Percentiles rank a stretch among this genome's conserved stretches.
These are phyloP conservation scores for Mycena belliarum DNA, from an alignment of 768 basidiomycete species.

Conservation along the genomic window DNA sequence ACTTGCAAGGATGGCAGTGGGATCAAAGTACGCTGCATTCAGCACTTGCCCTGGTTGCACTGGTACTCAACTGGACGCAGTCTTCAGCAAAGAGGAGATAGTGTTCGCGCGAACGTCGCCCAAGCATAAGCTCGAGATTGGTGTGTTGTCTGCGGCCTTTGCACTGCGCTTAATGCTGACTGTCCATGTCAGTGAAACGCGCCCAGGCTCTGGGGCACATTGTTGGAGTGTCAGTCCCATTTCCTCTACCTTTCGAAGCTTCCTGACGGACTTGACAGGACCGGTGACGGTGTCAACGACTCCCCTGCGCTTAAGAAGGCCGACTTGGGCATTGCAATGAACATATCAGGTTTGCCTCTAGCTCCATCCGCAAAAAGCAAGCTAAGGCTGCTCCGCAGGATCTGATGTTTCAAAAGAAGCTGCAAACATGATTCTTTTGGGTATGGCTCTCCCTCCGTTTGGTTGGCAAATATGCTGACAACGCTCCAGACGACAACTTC, in stretches of 20 bases:
- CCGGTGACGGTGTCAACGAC: conserved; percentile 74
- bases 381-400: conserved; percentile 23
- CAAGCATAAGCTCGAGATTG: conserved; percentile 73
- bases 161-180: not conserved
- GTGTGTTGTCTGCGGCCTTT: conserved; percentile 33
- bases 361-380: not conserved
- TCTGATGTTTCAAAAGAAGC: conserved; percentile 77
- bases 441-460: conserved; percentile 30
- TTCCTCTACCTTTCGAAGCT: not conserved
- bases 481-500: conserved; percentile 63
- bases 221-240: conserved; percentile 61
- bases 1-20: conserved; percentile 72
- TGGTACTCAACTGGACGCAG: conserved; percentile 31
- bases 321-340: conserved; percentile 75
- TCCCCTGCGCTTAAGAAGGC: conserved; percentile 73
- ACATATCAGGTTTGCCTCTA: conserved; percentile 49
- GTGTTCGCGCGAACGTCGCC: conserved; percentile 74
- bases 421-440: conserved; percentile 72
- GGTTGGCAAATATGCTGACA: not conserved
- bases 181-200: conserved; percentile 52
- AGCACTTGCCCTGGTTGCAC: not conserved
- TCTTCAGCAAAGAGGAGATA: conserved; percentile 68
- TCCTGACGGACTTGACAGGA: conserved; percentile 36
- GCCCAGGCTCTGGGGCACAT: conserved; percentile 72
- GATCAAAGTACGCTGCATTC: conserved; percentile 52